These are phyloP conservation scores for Emmonsiellopsis sp. DNA, from an alignment of 2,329 filamentous ascomycete species.

Conservation along the genomic window DNA sequence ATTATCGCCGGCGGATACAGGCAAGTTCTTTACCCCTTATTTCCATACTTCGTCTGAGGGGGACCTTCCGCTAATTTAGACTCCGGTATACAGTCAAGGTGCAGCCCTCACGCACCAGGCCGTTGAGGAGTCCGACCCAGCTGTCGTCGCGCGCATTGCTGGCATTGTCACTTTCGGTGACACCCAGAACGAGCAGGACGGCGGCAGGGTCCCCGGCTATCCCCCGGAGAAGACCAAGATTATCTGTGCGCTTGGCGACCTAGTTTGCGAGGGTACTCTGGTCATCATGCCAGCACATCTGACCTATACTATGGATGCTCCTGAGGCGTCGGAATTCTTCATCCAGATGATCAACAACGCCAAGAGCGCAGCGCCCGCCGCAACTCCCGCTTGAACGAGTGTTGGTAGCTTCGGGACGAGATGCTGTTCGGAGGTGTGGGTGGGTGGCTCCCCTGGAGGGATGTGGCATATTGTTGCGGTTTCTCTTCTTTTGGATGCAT, in stretches of 20 bases:
- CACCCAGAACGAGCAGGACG: slow-evolving; percentile 33
- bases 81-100: slow-evolving; percentile 23
- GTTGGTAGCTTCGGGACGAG: no score
- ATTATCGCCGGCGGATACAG: slow-evolving; percentile 12
- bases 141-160: slow-evolving; percentile 20
- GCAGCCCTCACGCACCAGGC: slow-evolving; percentile 27
- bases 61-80: slow-evolving; percentile 9
- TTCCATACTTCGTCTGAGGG: slow-evolving; percentile 9
- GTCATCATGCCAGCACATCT: slow-evolving; percentile 31
- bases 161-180: slow-evolving; percentile 35
- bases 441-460: no score
- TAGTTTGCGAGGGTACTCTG: slow-evolving; percentile 40
- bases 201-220: slow-evolving; percentile 31
- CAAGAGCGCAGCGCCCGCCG: no score
- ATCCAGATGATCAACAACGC: neutral
- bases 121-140: slow-evolving; percentile 20
- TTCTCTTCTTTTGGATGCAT: no score
- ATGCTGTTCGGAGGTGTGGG: no score
- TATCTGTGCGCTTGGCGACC: slow-evolving; percentile 39
- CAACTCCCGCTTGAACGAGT: no score
- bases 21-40: slow-evolving; percentile 3
- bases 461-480: no score
- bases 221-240: slow-evolving; percentile 36
- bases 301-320: slow-evolving; percentile 24
- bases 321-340: slow-evolving; percentile 16